Evolutionary conservation across 1,284 basidiomycete species (phyloP).

Genomic region (Meira miltonrushii): DNA sequence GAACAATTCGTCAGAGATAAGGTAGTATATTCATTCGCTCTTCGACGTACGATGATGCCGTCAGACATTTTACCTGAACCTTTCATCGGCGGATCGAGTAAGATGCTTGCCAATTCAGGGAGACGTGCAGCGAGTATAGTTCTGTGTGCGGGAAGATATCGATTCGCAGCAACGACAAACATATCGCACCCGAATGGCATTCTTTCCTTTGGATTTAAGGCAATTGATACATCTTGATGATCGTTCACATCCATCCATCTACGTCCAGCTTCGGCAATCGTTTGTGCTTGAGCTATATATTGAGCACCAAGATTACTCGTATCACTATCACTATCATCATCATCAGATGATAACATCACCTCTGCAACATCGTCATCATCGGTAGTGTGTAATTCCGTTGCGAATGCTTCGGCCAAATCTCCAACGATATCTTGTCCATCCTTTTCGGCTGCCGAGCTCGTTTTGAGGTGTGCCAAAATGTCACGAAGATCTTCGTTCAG

Average conservation of each 20-base stretch:
- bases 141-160: constrained; percentile 64
- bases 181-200: constrained; percentile 62
- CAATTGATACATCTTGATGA: no score
- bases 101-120: constrained; percentile 54
- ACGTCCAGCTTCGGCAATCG: constrained; percentile 55
- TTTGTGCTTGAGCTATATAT: constrained; percentile 23
- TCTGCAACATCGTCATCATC: constrained; percentile 54
- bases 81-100: constrained; percentile 18
- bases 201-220: constrained; percentile 6
- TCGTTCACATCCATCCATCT: constrained; percentile 53
- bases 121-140: constrained; percentile 65
- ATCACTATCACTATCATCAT: constrained; percentile 23
- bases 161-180: constrained; percentile 55
- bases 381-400: no score
- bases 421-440: constrained; percentile 25
- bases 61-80: constrained; percentile 6
- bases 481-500: constrained; percentile 65
- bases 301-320: constrained; percentile 1
- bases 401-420: constrained; percentile 22
- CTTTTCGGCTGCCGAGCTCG: constrained; percentile 16
- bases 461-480: constrained; percentile 41
- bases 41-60: constrained; percentile 20
- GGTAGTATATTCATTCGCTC: constrained; percentile 16
- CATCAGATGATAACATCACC: constrained; percentile 51
- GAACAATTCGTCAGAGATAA: constrained; percentile 56